phyloP scores from a whole-genome alignment of 129 eudicot species.

The Tanacetum coccineum region DNA sequence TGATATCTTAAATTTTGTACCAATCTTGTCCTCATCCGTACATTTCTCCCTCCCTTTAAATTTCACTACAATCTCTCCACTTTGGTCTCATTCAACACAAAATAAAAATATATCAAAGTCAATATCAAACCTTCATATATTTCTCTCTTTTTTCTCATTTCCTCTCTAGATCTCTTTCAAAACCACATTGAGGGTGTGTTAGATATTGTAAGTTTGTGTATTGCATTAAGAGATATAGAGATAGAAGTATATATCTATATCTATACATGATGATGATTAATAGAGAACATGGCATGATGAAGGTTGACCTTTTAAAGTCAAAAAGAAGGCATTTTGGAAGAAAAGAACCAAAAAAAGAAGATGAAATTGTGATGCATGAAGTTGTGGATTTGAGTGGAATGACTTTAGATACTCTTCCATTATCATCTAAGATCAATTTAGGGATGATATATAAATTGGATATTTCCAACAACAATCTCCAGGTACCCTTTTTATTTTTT shows the following conservation, averaged over 20 bases:
- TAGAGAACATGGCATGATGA: conserved; percentile 30
- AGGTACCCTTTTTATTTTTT: conserved; percentile 36
- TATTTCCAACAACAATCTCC: conserved; percentile 82
- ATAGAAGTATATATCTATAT: conserved; percentile 5
- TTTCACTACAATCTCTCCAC: conserved; percentile 38
- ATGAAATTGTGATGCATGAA: conserved; percentile 31
- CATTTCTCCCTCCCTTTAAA: conserved; percentile 34
- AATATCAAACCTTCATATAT: conserved; percentile 12
- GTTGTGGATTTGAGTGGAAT: conserved; percentile 73
- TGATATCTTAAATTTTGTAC: background rate
- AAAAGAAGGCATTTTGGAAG: conserved; percentile 32
- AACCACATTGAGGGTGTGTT: background rate
- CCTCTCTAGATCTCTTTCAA: background rate
- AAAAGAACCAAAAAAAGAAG: conserved; percentile 13
- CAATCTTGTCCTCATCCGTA: conserved; percentile 27
- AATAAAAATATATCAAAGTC: conserved; percentile 6
- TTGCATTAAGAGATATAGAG: conserved; percentile 11
- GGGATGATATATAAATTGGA: conserved; percentile 64
- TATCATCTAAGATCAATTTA: conserved; percentile 45
- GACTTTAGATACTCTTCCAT: conserved; percentile 56
- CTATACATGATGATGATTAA: conserved; percentile 24
- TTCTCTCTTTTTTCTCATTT: conserved; percentile 1
- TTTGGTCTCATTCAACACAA: conserved; percentile 34
- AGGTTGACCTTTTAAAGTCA: conserved; percentile 27
- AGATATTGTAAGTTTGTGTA: conserved; percentile 15